These are phyloP conservation scores for Pythium dissotocum DNA, from an alignment of 352 stramenopile species.

Conservation along the genomic window DNA sequence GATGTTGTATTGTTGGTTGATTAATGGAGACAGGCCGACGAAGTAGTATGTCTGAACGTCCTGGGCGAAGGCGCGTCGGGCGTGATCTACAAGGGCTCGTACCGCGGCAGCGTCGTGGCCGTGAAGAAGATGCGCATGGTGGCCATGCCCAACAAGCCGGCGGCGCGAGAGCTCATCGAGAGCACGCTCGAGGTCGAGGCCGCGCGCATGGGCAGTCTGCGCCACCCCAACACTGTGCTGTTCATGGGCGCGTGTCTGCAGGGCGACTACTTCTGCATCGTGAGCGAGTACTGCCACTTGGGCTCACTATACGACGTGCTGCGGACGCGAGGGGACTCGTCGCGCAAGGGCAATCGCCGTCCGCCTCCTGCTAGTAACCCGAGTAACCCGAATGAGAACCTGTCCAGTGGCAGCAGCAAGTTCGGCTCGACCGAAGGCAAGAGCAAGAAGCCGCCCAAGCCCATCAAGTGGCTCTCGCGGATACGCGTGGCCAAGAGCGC, in stretches of 20 bases:
- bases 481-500: constrained; percentile 81
- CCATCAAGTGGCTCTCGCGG: constrained; percentile 81
- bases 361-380: neutral
- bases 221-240: constrained; percentile 98
- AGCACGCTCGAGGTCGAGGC: constrained; percentile 83
- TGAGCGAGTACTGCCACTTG: constrained; percentile 95
- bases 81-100: constrained; percentile 85
- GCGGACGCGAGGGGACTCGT: constrained; percentile 38
- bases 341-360: constrained; percentile 6
- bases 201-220: constrained; percentile 86
- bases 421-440: constrained; percentile 30
- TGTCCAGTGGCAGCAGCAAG: constrained; percentile 8
- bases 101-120: constrained; percentile 79
- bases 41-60: constrained; percentile 78
- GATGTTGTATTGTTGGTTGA: neutral
- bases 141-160: constrained; percentile 49
- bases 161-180: constrained; percentile 72
- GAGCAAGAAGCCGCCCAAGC: constrained; percentile 44
- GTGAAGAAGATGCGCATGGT: constrained; percentile 90
- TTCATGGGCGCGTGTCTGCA: constrained; percentile 98
- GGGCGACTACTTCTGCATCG: constrained; percentile 95
- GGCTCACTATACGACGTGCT: constrained; percentile 96
- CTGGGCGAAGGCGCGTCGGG: constrained; percentile 81
- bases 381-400: neutral
- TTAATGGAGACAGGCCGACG: constrained; percentile 52